Evolutionary conservation across 352 stramenopile genomes (phyloP), one percentile per base, ranked within the genome.

Genomic region (Pythium vanterpoolii): DNA sequence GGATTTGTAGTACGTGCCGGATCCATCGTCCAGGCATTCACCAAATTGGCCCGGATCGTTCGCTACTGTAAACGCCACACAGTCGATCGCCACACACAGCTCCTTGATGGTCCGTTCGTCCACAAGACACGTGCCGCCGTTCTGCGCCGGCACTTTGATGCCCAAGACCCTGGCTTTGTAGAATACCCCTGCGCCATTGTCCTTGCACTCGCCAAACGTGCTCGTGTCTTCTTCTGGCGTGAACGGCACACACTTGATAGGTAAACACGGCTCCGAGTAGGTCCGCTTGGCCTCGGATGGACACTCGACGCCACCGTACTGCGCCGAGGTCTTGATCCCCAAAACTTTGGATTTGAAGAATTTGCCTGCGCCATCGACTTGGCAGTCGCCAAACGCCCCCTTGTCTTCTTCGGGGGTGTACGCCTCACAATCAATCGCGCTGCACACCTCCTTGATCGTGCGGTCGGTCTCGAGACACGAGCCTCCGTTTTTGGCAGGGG

Each of bases 111-210:
- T 39, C 7, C 46, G 46, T 14, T 39, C 8, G 33, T 14, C 14
- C 14, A 14, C 21, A 7, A 26, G 44, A 55, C 47, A 55, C 23
- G n/a, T 43, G 24, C 47, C 47, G n/a, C 47, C 47, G 19, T 55
- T 33, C 18, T 42, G 28, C 14, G 47, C 5, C 14, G 2, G 4
- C 4, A 31, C 44, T 31, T 55, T 55, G 47, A 55, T 55, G n/a
- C 30, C 47, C 18, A 55, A 24, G 18, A 31, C 21, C 11, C 24
- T 36, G 30, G 5, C 28, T 31, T 31, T 42, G 31, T 55, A 55
- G 16, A 14, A 55, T 7, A n/a, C 27, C 10, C 19, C 19, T 2
- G 16, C 5, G 6, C 16, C 19, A 24, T 44, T 30, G n/a, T 24
- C 5, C 47, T 26, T 16, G 19, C 47, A 55, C 7, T 10, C 30